phyloP scores from a whole-genome alignment of 257 asterid species.

The Handroanthus guayacan region DNA sequence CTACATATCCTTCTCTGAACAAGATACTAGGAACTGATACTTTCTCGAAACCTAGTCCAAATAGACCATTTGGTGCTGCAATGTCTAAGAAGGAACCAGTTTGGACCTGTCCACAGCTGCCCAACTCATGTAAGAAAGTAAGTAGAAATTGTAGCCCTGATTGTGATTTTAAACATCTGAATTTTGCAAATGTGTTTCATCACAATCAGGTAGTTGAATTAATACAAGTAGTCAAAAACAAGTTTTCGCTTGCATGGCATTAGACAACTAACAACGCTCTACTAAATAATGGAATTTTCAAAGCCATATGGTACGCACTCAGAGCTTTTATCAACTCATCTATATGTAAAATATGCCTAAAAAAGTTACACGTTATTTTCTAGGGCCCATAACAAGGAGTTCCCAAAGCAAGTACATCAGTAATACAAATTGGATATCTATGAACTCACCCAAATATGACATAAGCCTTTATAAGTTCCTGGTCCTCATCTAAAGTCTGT shows the following conservation, averaged over 20 bases:
- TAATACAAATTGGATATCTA: slow-evolving; percentile 31
- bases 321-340: background rate
- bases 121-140: slow-evolving; percentile 34
- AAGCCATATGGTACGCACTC: background rate
- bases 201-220: slow-evolving; percentile 11
- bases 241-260: background rate
- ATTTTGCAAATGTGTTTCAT: background rate
- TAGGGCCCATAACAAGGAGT: background rate
- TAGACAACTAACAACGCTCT: slow-evolving; percentile 9
- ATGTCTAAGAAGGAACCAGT: slow-evolving; percentile 80
- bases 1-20: slow-evolving; percentile 60
- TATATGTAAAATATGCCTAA: background rate
- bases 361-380: background rate
- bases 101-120: slow-evolving; percentile 88
- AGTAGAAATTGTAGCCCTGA: background rate
- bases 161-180: background rate
- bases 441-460: slow-evolving; percentile 82
- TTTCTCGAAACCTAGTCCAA: slow-evolving; percentile 88
- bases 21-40: slow-evolving; percentile 85
- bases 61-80: slow-evolving; percentile 87
- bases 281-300: background rate
- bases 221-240: background rate
- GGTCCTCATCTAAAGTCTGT: slow-evolving; percentile 52
- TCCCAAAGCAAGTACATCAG: slow-evolving; percentile 21
- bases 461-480: slow-evolving; percentile 55